Evolutionary conservation across 495 filamentous ascomycete species (phyloP).

Genomic region (Cudoniella acicularis): DNA sequence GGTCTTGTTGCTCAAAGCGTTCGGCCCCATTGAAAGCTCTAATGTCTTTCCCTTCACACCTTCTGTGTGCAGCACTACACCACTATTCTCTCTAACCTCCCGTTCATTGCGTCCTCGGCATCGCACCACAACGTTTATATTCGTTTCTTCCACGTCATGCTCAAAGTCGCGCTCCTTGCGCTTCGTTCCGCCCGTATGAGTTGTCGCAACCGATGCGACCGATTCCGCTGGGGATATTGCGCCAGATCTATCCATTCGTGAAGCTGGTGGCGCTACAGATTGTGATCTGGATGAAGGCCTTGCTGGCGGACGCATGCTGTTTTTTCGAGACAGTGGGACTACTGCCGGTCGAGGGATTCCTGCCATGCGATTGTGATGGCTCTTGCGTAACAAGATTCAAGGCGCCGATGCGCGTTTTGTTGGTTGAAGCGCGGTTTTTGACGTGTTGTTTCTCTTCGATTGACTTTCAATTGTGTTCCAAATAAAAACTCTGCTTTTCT

Average conservation of each 20-base stretch:
- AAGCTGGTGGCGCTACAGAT: constrained; percentile 29
- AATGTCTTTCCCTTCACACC: constrained; percentile 79
- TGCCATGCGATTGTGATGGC: constrained; percentile 40
- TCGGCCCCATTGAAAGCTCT: constrained; percentile 88
- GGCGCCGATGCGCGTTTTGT: not conserved
- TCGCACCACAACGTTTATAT: constrained; percentile 94
- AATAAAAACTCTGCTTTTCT: too few species aligned
- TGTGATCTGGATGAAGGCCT: constrained; percentile 43
- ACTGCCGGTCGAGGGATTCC: constrained; percentile 50
- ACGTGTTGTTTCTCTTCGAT: not conserved
- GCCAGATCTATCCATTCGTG: constrained; percentile 38
- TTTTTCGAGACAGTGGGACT: constrained; percentile 48
- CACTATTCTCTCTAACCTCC: constrained; percentile 88
- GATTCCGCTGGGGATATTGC: constrained; percentile 65
- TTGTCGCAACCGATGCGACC: constrained; percentile 47
- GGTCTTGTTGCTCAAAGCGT: constrained; percentile 87
- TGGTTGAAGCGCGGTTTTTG: not conserved
- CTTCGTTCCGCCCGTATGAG: constrained; percentile 48
- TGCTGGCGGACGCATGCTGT: constrained; percentile 53
- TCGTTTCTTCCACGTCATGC: constrained; percentile 74
- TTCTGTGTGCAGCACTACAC: constrained; percentile 83
- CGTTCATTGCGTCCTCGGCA: constrained; percentile 91
- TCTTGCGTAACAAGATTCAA: constrained; percentile 1
- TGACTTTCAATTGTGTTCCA: too few species aligned
- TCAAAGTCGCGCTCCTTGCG: constrained; percentile 83